Conservation (phyloP, 768 basidiomycete species). For the Punctularia strigosozonata region DNA sequence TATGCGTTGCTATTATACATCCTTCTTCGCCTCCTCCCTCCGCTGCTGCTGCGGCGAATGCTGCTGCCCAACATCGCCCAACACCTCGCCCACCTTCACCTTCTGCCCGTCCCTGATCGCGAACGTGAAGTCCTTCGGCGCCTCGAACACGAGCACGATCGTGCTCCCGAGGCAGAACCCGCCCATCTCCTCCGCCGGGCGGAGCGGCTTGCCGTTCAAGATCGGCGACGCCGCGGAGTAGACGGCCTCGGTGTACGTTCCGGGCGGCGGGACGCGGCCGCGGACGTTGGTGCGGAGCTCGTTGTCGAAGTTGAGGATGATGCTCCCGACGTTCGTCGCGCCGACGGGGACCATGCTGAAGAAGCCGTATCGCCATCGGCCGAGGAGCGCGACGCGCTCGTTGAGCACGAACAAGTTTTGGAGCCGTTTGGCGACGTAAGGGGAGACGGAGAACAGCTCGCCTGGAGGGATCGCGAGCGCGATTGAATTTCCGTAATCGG, state of each 20-base stretch:
- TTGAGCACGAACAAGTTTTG: slow-evolving; percentile 96
- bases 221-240: slow-evolving; percentile 78
- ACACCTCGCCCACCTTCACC: slow-evolving; percentile 73
- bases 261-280: slow-evolving; percentile 52
- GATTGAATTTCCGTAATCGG: not conserved
- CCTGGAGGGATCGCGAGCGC: slow-evolving; percentile 28
- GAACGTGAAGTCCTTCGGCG: slow-evolving; percentile 76
- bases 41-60: too few species aligned
- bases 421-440: slow-evolving; percentile 86
- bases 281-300: slow-evolving; percentile 85
- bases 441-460: slow-evolving; percentile 92
- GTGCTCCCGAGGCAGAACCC: slow-evolving; percentile 94
- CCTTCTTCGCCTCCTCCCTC: too few species aligned
- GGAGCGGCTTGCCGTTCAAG: slow-evolving; percentile 79
- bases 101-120: slow-evolving; percentile 65
- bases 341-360: slow-evolving; percentile 97
- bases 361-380: slow-evolving; percentile 91
- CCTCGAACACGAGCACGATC: slow-evolving; percentile 94
- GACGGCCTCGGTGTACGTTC: slow-evolving; percentile 86
- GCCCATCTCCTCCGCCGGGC: slow-evolving; percentile 90
- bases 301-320: slow-evolving; percentile 91
- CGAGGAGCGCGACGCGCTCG: slow-evolving; percentile 91
- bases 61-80: slow-evolving; percentile 48
- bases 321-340: slow-evolving; percentile 95
- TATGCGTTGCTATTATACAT: too few species aligned